Evolutionary conservation across 2,329 filamentous ascomycete species (phyloP).

Genomic region (Alternaria viburni): DNA sequence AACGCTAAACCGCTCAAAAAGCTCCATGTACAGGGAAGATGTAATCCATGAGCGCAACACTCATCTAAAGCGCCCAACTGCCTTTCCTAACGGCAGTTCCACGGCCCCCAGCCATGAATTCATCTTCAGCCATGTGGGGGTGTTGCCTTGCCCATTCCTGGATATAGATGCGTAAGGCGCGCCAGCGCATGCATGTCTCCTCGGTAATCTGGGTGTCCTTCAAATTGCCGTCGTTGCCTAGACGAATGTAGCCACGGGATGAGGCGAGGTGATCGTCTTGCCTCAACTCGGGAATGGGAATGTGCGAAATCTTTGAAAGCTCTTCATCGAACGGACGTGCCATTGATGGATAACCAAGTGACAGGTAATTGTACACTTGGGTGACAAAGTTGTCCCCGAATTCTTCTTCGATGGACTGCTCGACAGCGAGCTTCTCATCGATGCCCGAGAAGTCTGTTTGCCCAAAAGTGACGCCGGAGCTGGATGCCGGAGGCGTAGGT

Average conservation of each 20-base stretch:
- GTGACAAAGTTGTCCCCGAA: constrained; percentile 87
- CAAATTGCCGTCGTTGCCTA: constrained; percentile 55
- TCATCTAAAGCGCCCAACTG: constrained; percentile 52
- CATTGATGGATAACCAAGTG: constrained; percentile 86
- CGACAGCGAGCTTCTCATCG: constrained; percentile 50
- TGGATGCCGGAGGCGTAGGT: constrained; percentile 47
- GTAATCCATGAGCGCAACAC: neutral
- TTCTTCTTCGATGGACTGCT: constrained; percentile 64
- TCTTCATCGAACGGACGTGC: constrained; percentile 85
- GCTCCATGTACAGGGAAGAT: constrained; percentile 4
- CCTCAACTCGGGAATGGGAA: constrained; percentile 71
- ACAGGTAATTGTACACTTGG: constrained; percentile 97
- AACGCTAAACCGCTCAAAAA: constrained; percentile 28
- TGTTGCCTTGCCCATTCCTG: constrained; percentile 89
- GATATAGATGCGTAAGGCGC: constrained; percentile 81
- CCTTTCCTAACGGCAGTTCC: constrained; percentile 56
- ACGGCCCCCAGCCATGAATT: constrained; percentile 36
- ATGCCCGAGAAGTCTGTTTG: constrained; percentile 50
- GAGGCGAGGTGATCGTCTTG: constrained; percentile 70
- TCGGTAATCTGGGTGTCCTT: constrained; percentile 58
- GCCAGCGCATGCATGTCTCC: constrained; percentile 75
- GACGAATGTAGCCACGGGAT: constrained; percentile 74
- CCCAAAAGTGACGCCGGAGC: constrained; percentile 20
- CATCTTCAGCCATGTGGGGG: constrained; percentile 64
- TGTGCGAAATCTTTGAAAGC: constrained; percentile 78